Base-by-base conservation (phyloP, 2,329 filamentous ascomycete species). In the Colletotrichum gigasporum region DNA sequence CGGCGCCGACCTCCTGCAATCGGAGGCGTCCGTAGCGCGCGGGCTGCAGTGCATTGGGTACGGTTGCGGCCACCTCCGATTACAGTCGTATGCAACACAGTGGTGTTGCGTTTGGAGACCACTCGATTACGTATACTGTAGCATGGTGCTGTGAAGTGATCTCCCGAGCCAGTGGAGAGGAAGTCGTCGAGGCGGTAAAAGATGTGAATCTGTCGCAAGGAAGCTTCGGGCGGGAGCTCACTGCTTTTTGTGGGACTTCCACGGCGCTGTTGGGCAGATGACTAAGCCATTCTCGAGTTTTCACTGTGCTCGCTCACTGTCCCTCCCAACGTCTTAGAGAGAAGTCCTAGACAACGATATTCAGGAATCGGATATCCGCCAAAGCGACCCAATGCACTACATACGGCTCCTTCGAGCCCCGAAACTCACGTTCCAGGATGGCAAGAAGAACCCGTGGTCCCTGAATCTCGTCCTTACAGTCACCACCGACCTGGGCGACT, bases 401-500 rank as follows among this genome's bases (percentile, higher is more conserved):
- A 81, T 87, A 61, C 81, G 85, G 37, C 79, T 87, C 5, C 74
- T 87, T 30, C 78, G 85, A 12, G 77, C 82, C 2, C 82, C 82
- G 2, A 77, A 76, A 67, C 71, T 83, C 44, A 71, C 72, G 1
- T 69, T 53, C 20, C 61, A 67, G 11, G 63, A 58, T 35, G 68
- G 11, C 54, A 69, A 63, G 63, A 68, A 45, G 67, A 67, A 63
- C 67, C 48, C 48, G 4, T 65, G 62, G 62, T 75, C 69, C 16
- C 69, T 84, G 7, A 78, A 79, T 50, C 70, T 88, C 3, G 76
- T 85, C 1, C 74, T 88, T 65, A 82, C 84, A 63, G 81, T 88
- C 68, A 86, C 84, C 10, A 88, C 85, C 11, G 85, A 88, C 63
- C 78, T 88, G 1, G 84, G 85, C 30, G 86, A 88, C 69, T 78